These are phyloP conservation scores for Fusarium sp. DNA, from an alignment of 2,329 filamentous ascomycete species.

Conservation along the genomic window DNA sequence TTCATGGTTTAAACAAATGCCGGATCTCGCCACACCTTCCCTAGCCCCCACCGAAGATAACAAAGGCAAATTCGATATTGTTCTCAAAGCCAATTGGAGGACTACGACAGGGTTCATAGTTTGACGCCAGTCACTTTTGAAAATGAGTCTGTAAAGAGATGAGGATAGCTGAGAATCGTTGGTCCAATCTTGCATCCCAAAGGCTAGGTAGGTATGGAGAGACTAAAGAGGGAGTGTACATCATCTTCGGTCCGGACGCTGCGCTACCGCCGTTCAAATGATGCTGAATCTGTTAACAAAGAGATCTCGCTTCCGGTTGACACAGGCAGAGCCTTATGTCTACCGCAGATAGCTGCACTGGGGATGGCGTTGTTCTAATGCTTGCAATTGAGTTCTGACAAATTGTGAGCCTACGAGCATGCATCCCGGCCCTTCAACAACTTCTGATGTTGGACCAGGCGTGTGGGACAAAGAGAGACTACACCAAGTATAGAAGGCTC, in stretches of 20 bases:
- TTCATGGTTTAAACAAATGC: slow-evolving; percentile 35
- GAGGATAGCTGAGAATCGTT: slow-evolving; percentile 7
- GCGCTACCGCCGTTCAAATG: slow-evolving; percentile 31
- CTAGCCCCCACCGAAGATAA: slow-evolving; percentile 23
- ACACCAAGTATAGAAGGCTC: slow-evolving; percentile 18
- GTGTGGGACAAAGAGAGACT: slow-evolving; percentile 17
- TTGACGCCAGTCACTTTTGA: neutral
- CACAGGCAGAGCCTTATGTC: slow-evolving; percentile 20
- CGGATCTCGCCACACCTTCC: slow-evolving; percentile 39
- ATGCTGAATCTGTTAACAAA: slow-evolving; percentile 27
- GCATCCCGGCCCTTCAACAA: slow-evolving; percentile 3
- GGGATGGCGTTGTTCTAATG: slow-evolving; percentile 22
- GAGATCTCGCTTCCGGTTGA: slow-evolving; percentile 11
- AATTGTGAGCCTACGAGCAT: slow-evolving; percentile 1
- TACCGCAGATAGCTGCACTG: slow-evolving; percentile 9
- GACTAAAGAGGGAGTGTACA: slow-evolving; percentile 44
- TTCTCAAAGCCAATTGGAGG: slow-evolving; percentile 12
- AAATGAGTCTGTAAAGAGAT: slow-evolving; percentile 5
- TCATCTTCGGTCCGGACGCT: slow-evolving; percentile 21
- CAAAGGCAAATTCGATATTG: slow-evolving; percentile 21
- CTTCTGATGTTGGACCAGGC: neutral
- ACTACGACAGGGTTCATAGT: slow-evolving; percentile 16
- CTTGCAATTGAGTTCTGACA: slow-evolving; percentile 14
- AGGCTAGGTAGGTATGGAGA: slow-evolving; percentile 2
- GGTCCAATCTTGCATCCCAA: slow-evolving; percentile 25